These are phyloP conservation scores for Fusarium nisikadoi DNA, from an alignment of 2,329 filamentous ascomycete genomes.

Conservation along the genomic window DNA sequence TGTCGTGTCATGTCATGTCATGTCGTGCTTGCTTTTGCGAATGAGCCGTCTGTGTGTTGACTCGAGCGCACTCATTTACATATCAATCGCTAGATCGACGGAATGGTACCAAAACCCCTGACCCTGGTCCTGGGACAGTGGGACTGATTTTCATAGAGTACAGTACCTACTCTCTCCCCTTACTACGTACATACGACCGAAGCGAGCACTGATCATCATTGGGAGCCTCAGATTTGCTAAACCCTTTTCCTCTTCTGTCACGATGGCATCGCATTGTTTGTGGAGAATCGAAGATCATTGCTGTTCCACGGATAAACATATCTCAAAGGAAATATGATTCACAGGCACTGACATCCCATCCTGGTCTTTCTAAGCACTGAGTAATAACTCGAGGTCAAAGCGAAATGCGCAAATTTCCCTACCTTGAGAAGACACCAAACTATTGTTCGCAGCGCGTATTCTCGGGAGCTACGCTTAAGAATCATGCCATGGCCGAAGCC, in stretches of 20 bases:
- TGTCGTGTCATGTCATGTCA: background rate
- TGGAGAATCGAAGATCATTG: slow-evolving; percentile 16
- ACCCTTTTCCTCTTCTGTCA: slow-evolving; percentile 5
- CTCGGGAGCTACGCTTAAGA: background rate
- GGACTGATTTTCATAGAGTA: background rate
- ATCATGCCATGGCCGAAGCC: background rate
- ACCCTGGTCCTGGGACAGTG: background rate
- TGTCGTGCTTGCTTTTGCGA: background rate
- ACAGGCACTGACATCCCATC: background rate
- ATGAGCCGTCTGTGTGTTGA: background rate
- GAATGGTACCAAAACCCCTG: background rate
- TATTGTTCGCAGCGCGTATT: background rate
- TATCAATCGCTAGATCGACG: background rate
- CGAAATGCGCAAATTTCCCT: slow-evolving; percentile 6
- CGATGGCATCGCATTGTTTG: slow-evolving; percentile 24
- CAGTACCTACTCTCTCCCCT: background rate
- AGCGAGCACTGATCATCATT: slow-evolving; percentile 15
- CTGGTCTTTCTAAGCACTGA: slow-evolving; percentile 4
- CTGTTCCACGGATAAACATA: background rate
- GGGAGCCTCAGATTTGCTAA: background rate
- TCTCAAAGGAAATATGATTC: background rate
- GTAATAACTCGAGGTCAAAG: slow-evolving; percentile 4
- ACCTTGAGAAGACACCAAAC: background rate
- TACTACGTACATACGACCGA: background rate
- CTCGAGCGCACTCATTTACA: background rate